Conservation (phyloP, 208 protist species). For the Crithidia expoeki region DNA sequence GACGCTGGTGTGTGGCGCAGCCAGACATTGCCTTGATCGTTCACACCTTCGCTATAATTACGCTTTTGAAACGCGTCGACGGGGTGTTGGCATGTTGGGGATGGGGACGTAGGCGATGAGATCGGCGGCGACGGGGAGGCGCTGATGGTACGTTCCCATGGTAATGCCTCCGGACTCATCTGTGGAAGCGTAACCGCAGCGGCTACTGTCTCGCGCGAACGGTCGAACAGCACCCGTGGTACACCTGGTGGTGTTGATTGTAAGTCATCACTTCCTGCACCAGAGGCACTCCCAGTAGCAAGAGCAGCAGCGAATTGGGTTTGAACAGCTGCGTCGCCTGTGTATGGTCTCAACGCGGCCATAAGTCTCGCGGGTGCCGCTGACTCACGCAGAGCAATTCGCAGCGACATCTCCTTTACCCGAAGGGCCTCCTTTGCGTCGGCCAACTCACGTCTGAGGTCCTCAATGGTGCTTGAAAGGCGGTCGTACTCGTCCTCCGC, state of each 20-base stretch:
- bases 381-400: constrained; percentile 46
- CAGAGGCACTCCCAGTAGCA: too few species aligned
- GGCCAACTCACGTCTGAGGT: constrained; percentile 26
- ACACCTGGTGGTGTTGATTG: not conserved
- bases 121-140: constrained; percentile 3
- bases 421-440: constrained; percentile 32
- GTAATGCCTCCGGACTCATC: not conserved
- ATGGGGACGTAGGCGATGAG: not conserved
- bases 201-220: not conserved
- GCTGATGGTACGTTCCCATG: not conserved
- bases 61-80: not conserved
- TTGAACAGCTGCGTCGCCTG: not conserved
- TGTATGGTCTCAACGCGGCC: not conserved
- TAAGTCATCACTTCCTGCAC: too few species aligned
- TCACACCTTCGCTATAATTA: too few species aligned
- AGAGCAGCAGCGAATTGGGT: not conserved
- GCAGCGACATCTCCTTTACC: constrained; percentile 51
- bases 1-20: not conserved
- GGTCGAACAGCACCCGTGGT: not conserved
- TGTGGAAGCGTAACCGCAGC: not conserved
- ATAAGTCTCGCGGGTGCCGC: not conserved
- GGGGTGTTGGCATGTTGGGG: not conserved
- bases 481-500: constrained; percentile 37
- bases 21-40: too few species aligned
- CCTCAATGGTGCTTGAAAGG: constrained; percentile 24